phyloP scores from a whole-genome alignment of 1,139 yeast species.

The Ashbya aceris region DNA sequence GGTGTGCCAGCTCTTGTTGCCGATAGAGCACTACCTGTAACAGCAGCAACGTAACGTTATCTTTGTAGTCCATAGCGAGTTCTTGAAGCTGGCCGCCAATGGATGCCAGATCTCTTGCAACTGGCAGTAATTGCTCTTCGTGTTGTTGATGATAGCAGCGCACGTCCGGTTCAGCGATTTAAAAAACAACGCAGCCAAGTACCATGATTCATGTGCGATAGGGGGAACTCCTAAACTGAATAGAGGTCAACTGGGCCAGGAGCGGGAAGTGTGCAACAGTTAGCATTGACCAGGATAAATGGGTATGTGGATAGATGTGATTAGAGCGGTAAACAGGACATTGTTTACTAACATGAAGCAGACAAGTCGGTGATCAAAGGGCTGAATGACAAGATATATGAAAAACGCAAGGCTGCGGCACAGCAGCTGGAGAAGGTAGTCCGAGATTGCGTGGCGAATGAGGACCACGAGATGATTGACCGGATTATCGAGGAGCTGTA shows the following conservation, averaged over 20 bases:
- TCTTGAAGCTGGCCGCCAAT: too few relatives aligned
- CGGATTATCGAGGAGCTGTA: slow-evolving; percentile 59
- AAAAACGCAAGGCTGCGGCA: slow-evolving; percentile 91
- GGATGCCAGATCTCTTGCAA: too few relatives aligned
- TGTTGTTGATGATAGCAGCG: too few relatives aligned
- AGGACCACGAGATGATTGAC: slow-evolving; percentile 60
- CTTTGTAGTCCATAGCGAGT: slow-evolving; percentile 4
- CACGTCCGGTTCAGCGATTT: too few relatives aligned
- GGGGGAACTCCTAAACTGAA: too few relatives aligned
- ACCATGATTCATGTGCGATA: too few relatives aligned
- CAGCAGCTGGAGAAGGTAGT: slow-evolving; percentile 77
- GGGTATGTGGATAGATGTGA: neutral
- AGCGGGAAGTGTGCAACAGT: too few relatives aligned
- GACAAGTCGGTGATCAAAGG: slow-evolving; percentile 77
- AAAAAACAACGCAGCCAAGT: too few relatives aligned
- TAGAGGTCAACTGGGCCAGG: too few relatives aligned
- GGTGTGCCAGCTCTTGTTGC: slow-evolving; percentile 21
- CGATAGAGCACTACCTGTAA: slow-evolving; percentile 23
- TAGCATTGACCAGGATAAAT: neutral
- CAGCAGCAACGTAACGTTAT: slow-evolving; percentile 21
- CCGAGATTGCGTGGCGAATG: slow-evolving; percentile 58
- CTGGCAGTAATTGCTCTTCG: too few relatives aligned
- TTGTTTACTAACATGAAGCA: slow-evolving; percentile 11
- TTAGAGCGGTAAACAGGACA: neutral
- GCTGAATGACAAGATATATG: slow-evolving; percentile 81